Base-by-base conservation (phyloP, 2,329 filamentous ascomycete species). In the Madurella mycetomatis region DNA sequence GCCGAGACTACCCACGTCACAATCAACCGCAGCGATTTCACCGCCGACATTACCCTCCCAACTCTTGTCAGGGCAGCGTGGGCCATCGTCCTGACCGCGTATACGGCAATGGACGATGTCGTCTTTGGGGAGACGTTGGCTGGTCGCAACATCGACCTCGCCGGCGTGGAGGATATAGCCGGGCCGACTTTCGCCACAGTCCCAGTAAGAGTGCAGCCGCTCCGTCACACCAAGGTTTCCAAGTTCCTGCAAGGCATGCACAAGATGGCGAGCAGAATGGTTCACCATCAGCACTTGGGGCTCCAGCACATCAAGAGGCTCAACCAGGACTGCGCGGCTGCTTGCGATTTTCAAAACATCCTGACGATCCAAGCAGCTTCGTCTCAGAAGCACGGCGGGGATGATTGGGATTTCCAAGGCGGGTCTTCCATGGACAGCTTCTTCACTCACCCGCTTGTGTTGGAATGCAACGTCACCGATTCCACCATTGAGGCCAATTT, bases 61-160 rank as follows among this genome's bases (percentile, higher is more conserved):
- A 62, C 59, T 3, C 48, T 66, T 2, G 66, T 74, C 53, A 69
- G 72, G 18, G 67, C 69, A 1, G 70, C 72, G 5, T 74, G 72
- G 72, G 70, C 67, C 9, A 57, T 74, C 2, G 64, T 68, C 3
- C 56, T 73, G 19, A 65, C 67, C 18, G 63, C 62, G 17, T 73
- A 72, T 54, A 69, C 72, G 2, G 69, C 67, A 5, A 66, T 63
- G 13, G 59, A 65, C 18, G 62, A 73, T n/a, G 68, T 73, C 16
- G 72, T 70, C 8, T 78, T 79, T 57, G 64, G 62, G 1, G 61
- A 63, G 16, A 63, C 64, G 0, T 52, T 64, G 2, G 48, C 62
- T 1, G 64, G 64, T 9, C 63, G 64, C 47, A 64, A 65, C 49
- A 55, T 63, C n/a, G 57, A 58, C 34, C 41, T 66, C 1, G 44